Base-by-base conservation (phyloP, 192 early-diverging fungal species). In the Podila verticillata region DNA sequence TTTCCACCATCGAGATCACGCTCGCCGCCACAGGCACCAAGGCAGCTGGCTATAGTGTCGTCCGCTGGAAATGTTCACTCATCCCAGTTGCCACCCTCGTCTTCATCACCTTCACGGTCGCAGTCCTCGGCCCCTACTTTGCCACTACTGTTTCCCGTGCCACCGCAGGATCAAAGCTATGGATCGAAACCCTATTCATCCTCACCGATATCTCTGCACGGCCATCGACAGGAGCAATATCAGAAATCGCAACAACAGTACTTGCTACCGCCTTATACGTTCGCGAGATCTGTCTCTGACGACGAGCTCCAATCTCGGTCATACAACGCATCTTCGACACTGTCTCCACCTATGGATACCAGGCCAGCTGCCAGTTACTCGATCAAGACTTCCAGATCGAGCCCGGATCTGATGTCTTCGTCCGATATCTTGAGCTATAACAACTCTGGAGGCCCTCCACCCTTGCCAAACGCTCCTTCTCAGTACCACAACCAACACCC, bases 21-120 rank as follows among this genome's bases (percentile, higher is more conserved):
- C 17, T 54, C 51, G 22, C 51, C 51, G 22, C 51, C 51, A 54
- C 51, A 54, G 51, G n/a, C 51, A 24, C 51, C 51, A 54, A n/a
- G 51, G 17, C 51, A 54, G 2, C 51, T 54, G n/a, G 51, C 51
- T 26, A 54, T 54, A 19, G 51, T 12, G 22, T 26, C 51, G 8
- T 26, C 20, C 10, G 9, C 20, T 9, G 51, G 51, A 24, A 54
- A 54, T 26, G 8, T 10, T 54, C 6, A 54, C 51, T 54, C 51
- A 5, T 22, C 51, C 39, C 51, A 54, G 17, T 7, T 24, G 8
- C 51, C 24, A 26, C n/a, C 51, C 4, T 54, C 24, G 51, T 24
- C 51, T 26, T 54, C 51, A 54, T n/a, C 20, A 7, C 20, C 51
- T 24, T 26, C 51, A 10, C 51, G 22, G 5, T 54, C 51, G 12